Conservation (phyloP, 768 basidiomycete genomes). For the Rhizopogon sp. region DNA sequence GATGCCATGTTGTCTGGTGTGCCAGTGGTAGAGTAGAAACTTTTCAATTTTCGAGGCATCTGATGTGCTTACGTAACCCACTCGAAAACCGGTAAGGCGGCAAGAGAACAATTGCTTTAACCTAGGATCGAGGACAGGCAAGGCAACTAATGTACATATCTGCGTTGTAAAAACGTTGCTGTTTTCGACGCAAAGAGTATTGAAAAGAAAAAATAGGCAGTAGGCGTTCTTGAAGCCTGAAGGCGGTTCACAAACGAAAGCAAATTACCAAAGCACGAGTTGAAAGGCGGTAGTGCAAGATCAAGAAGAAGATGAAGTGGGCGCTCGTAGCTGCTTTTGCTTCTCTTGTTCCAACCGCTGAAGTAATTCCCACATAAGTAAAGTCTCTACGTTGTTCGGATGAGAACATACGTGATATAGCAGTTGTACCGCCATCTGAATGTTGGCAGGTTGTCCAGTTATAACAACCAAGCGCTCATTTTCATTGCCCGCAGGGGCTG, state of each 20-base stretch:
- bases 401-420: conserved; percentile 63
- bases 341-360: conserved; percentile 88
- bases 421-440: conserved; percentile 93
- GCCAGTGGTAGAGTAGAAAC: background rate
- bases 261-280: background rate
- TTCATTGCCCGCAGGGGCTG: conserved; percentile 68
- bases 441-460: conserved; percentile 90
- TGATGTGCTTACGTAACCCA: conserved; percentile 19
- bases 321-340: conserved; percentile 65
- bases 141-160: background rate
- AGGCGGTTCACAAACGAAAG: background rate
- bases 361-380: conserved; percentile 7
- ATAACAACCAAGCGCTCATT: conserved; percentile 94
- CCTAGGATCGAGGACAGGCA: background rate
- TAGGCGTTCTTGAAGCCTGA: background rate
- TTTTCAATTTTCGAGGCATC: background rate
- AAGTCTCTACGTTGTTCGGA: background rate
- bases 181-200: background rate
- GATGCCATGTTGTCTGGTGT: conserved; percentile 49
- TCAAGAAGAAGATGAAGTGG: conserved; percentile 26
- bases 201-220: background rate
- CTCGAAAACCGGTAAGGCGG: background rate
- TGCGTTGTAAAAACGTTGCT: background rate
- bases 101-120: background rate
- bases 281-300: background rate